These are phyloP conservation scores for Cladosporium sp. DNA, from an alignment of 2,329 filamentous ascomycete genomes.

Conservation along the genomic window DNA sequence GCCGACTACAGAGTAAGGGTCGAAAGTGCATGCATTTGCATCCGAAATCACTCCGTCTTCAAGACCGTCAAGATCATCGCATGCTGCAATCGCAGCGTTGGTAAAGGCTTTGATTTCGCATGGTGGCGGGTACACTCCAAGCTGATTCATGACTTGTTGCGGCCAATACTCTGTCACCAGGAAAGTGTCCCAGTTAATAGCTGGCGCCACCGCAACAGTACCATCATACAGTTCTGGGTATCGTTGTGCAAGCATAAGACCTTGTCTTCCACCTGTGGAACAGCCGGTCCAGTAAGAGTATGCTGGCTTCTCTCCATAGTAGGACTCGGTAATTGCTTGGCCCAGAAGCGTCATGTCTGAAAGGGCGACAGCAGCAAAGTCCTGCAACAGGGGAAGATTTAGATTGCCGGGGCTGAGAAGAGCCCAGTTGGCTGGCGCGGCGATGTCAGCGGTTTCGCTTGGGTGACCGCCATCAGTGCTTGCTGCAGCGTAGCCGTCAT, in stretches of 20 bases:
- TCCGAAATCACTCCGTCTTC: conserved; percentile 38
- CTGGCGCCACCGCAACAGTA: conserved; percentile 43
- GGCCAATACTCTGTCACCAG: conserved; percentile 33
- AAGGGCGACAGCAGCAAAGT: conserved; percentile 38
- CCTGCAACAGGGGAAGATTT: conserved; percentile 35
- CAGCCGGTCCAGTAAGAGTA: conserved; percentile 44
- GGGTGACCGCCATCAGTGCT: conserved; percentile 22
- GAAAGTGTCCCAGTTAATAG: conserved; percentile 40
- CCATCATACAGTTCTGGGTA: conserved; percentile 43
- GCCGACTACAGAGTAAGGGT: conserved; percentile 34
- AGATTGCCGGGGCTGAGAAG: conserved; percentile 35
- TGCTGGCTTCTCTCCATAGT: conserved; percentile 35
- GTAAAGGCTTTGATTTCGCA: conserved; percentile 43
- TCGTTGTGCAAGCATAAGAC: conserved; percentile 40
- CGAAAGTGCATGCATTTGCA: conserved; percentile 33
- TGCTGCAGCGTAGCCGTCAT: conserved; percentile 22
- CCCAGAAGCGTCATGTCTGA: conserved; percentile 40
- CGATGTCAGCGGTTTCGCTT: neutral
- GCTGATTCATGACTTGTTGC: conserved; percentile 34
- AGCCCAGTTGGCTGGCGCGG: conserved; percentile 28
- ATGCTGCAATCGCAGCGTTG: conserved; percentile 37
- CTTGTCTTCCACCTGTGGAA: conserved; percentile 42
- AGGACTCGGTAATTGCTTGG: conserved; percentile 31
- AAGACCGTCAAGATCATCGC: conserved; percentile 41
- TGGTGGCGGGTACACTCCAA: conserved; percentile 30